Base-by-base conservation (phyloP, 2,329 filamentous ascomycete species). In the Colletotrichum truncatum region DNA sequence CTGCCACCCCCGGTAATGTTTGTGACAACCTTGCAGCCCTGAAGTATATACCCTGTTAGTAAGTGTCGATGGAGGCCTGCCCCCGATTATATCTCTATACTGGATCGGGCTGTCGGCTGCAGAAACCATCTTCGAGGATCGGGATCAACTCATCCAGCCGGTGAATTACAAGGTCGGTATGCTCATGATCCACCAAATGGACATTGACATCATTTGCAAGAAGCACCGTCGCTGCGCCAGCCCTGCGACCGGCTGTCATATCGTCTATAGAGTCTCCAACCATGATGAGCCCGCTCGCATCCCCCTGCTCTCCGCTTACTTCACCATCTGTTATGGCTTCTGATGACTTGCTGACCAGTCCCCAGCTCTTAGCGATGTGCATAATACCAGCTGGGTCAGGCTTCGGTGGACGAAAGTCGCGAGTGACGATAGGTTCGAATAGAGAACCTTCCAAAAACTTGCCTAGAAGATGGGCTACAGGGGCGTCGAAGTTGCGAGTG, bases 201-300 rank as follows among this genome's bases (percentile, higher is more conserved):
- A 77, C 77, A 74, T 97, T 97, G n/a, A 86, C 89, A n/a, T 93
- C 88, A 73, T 97, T 97, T 14, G 91, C 85, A 45, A 99, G 82
- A 74, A 98, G 75, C n/a, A 98, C 94, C 0, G 96, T 98, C 32
- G 93, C 92, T 1, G 94, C 93, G 1, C 95, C 95, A 0, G 95
- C 95, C 55, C 84, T 84, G 65, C 91, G 87, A 0, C 96, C 95
- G 1, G 95, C 93, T 7, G 91, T 92, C 88, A 98, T 97, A 75
- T 99, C 96, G 76, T 98, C 96, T 59, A 97, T 88, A 14, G 91
- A 94, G 74, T 95, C 92, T 4, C 92, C 92, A 21, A 90, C 88
- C 88, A 90, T 90, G 70, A 89, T 87, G 41, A 89, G 72, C 6
- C 75, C 77, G 41, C 78, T 83, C 3, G 81, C 86, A 66, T 84